phyloP scores from a whole-genome alignment of 768 basidiomycete species.

The Phaeotremella fagi region DNA sequence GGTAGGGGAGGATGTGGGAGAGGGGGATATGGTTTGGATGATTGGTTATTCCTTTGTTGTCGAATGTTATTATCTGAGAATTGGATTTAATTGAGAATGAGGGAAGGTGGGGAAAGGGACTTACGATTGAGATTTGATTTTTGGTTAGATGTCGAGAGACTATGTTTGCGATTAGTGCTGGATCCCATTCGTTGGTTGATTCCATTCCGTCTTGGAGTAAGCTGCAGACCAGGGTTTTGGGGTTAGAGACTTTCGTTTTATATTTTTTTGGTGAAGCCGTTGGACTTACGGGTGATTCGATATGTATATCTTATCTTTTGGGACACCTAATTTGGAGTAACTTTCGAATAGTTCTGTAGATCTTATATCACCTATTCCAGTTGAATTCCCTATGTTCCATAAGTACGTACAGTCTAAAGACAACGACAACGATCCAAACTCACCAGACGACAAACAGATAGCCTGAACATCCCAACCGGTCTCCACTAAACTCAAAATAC shows the following conservation, averaged over 20 bases:
- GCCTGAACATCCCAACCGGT: conserved; percentile 54
- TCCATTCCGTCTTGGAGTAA: conserved; percentile 12
- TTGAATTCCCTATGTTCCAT: conserved; percentile 57
- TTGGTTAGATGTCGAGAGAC: conserved; percentile 59
- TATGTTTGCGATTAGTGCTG: conserved; percentile 45
- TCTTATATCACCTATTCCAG: conserved; percentile 65
- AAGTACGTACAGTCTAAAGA: background rate
- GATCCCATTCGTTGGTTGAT: conserved; percentile 55
- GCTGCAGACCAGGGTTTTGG: too few relatives aligned
- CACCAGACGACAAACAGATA: conserved; percentile 67
- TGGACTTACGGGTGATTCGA: conserved; percentile 67
- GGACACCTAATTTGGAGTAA: conserved; percentile 65
- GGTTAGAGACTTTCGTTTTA: conserved; percentile 1
- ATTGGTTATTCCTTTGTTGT: conserved; percentile 65
- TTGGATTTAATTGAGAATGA: background rate
- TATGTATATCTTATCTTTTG: conserved; percentile 55
- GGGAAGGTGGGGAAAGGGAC: conserved; percentile 23
- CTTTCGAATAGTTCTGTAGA: conserved; percentile 60
- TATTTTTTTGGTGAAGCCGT: background rate
- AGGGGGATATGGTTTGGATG: conserved; percentile 84
- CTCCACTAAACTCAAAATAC: conserved; percentile 57
- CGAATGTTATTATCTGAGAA: conserved; percentile 80
- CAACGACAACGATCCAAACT: conserved; percentile 7
- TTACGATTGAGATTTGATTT: conserved; percentile 62
- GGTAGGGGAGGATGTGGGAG: conserved; percentile 56